Conservation (phyloP, 2,329 filamentous ascomycete species). For the Fusarium nygamai region DNA sequence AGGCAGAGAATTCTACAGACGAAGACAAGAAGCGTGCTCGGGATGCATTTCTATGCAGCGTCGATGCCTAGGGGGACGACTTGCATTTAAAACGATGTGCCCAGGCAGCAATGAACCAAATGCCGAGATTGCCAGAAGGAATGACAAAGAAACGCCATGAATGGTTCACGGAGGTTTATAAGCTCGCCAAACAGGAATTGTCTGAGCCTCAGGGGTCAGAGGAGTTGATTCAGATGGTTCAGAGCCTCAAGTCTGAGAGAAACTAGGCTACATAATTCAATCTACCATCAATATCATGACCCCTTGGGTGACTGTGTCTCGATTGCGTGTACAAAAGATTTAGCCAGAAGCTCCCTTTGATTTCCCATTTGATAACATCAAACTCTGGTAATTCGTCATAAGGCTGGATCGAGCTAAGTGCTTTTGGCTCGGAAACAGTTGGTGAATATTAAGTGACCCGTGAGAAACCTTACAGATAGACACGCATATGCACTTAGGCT, state of each 20-base stretch:
- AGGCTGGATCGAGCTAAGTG: not conserved
- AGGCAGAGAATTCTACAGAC: not conserved
- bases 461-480: not conserved
- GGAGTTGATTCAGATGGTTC: not conserved
- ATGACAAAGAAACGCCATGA: not conserved
- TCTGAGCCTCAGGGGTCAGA: not conserved
- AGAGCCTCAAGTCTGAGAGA: not conserved
- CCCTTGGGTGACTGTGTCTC: not conserved
- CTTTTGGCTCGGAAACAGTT: not conserved
- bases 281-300: not conserved
- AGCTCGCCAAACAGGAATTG: not conserved
- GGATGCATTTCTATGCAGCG: not conserved
- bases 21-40: not conserved
- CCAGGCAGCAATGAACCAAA: not conserved
- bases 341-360: not conserved
- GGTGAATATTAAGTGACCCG: not conserved
- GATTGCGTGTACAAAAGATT: not conserved
- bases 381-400: not conserved
- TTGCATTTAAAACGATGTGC: not conserved
- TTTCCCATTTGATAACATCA: not conserved
- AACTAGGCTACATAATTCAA: not conserved
- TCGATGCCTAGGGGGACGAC: not conserved
- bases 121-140: not conserved
- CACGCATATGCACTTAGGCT: not conserved
- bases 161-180: not conserved